Evolutionary conservation across 352 stramenopile species (phyloP), one percentile per base, ranked within the genome.

Genomic region (Globisporangium middletonii): DNA sequence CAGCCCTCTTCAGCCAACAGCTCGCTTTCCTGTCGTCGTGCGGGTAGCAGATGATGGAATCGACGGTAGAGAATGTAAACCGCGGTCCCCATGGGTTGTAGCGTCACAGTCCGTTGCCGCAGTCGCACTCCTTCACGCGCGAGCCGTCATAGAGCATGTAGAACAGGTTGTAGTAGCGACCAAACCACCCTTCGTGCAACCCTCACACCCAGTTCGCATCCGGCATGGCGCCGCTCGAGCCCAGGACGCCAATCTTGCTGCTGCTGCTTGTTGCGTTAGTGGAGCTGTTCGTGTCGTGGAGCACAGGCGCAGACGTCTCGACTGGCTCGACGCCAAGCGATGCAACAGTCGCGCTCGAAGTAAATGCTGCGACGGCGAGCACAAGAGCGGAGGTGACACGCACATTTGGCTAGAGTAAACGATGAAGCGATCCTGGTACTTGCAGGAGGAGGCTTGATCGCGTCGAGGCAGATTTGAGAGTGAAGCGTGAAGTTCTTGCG

Each of bases 171-270:
- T 60, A 44, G 38, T 44, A n/a, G 16, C 16, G 11, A 44, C 11
- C 47, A 16, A 47, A 46, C 11, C 27, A 41, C 6, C 28, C 43
- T 4, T 5, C 30, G 55, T 54, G 55, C n/a, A 53, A 47, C 55
- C 45, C 8, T 44, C 54, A 11, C 54, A 60, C 55, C 46, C 33
- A 60, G 55, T 55, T 60, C 16, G 48, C 33, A 33, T 33, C 49
- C 5, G 49, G 12, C 55, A 60, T 60, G 9, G 38, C 45, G 9
- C 45, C 13, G 55, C 46, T 54, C 4, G 11, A 13, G 38, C 38
- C 11, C 15, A 27, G 18, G 44, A 49, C 26, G 44, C 18, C 44
- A 15, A 49, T 49, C 38, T 44, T 44, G 38, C 38, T 13, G 38
- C 9, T 8, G 16, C 38, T 44, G n/a, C n/a, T n/a, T 15, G 38